These are phyloP conservation scores for Cicer arietinum DNA, from an alignment of 306 rosid genomes.

Conservation along the genomic window DNA sequence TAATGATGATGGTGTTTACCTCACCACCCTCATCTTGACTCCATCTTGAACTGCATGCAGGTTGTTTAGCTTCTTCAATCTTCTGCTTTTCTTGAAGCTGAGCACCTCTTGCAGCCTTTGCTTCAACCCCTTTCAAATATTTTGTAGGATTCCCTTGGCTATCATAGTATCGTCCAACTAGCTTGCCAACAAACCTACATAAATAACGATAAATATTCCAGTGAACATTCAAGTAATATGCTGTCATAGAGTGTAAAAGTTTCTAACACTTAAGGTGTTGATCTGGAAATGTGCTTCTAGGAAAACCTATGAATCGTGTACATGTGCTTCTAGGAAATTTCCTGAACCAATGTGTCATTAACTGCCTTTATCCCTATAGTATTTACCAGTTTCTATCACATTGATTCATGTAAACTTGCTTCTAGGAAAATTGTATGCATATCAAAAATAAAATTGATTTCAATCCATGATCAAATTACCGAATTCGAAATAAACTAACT, in stretches of 20 bases:
- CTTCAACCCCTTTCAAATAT: constrained; percentile 90
- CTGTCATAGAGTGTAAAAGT: background rate
- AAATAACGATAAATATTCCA: constrained; percentile 14
- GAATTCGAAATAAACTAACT: background rate
- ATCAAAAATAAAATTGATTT: background rate
- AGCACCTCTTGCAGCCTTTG: constrained; percentile 92
- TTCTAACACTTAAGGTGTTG: constrained; percentile 1
- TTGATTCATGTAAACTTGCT: background rate
- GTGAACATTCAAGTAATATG: constrained; percentile 27
- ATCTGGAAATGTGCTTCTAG: background rate
- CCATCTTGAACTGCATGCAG: constrained; percentile 92
- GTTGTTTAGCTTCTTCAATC: constrained; percentile 82
- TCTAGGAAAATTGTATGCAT: background rate
- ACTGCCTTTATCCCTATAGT: too few relatives aligned
- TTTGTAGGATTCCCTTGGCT: constrained; percentile 78
- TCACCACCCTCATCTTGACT: constrained; percentile 91
- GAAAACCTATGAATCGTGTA: too few relatives aligned
- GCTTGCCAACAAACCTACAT: constrained; percentile 76
- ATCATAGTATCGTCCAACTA: constrained; percentile 85
- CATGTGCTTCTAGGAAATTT: too few relatives aligned
- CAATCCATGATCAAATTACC: background rate
- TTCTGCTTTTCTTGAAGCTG: constrained; percentile 94
- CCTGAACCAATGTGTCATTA: too few relatives aligned
- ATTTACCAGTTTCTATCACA: too few relatives aligned
- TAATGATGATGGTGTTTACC: constrained; percentile 54